Evolutionary conservation across 2,329 filamentous ascomycete genomes (phyloP).

Genomic region (Ophiostoma montium): DNA sequence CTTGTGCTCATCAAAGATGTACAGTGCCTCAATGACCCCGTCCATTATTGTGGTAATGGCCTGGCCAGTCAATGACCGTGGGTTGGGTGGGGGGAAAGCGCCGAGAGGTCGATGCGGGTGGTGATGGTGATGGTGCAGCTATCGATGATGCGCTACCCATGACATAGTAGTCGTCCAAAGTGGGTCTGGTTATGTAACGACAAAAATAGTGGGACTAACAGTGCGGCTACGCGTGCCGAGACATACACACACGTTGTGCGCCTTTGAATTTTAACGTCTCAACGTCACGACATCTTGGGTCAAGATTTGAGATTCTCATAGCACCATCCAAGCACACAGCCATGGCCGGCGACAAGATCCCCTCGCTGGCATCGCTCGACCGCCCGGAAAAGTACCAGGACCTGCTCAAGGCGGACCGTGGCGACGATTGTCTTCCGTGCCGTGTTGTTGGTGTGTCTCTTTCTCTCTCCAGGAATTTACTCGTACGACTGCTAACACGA

Average conservation of each 20-base stretch:
- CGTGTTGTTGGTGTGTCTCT: constrained; percentile 49
- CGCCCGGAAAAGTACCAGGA: constrained; percentile 48
- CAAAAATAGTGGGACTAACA: not conserved
- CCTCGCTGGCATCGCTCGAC: constrained; percentile 39
- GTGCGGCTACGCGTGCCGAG: not conserved
- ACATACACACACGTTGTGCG: not conserved
- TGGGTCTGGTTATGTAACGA: not conserved
- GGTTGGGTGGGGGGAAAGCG: not conserved
- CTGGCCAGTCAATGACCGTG: not conserved
- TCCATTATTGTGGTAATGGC: constrained; percentile 41
- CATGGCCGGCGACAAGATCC: constrained; percentile 34
- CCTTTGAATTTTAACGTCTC: too few species aligned
- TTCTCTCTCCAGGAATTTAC: not conserved
- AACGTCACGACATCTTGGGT: too few species aligned
- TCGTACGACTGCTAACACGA: not conserved
- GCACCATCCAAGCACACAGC: not conserved
- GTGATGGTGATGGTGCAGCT: not conserved
- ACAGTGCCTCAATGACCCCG: constrained; percentile 83
- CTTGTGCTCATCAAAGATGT: constrained; percentile 96
- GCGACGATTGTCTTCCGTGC: constrained; percentile 57
- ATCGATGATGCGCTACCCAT: not conserved
- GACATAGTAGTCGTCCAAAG: not conserved
- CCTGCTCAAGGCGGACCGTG: constrained; percentile 39
- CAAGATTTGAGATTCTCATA: too few species aligned
- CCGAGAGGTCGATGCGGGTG: not conserved